Evolutionary conservation across 805 yeast species (phyloP), one percentile per base, ranked within the genome.

Genomic region (Saccharomyces jurei): DNA sequence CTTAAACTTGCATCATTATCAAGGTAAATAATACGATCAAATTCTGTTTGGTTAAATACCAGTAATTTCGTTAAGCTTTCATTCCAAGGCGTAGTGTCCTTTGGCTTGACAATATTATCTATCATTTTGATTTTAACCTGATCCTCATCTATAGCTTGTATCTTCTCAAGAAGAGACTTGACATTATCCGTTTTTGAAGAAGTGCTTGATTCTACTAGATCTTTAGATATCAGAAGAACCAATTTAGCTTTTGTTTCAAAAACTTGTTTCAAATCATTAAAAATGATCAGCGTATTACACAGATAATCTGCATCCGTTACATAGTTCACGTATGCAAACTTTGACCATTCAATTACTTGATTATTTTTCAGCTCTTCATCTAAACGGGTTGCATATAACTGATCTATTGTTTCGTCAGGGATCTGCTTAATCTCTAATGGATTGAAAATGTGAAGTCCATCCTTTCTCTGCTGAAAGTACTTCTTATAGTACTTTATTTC

Each of bases 301-400:
- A 83, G 65, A 58, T 83, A 81, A 25, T 73, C 70, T 9, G 71
- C 59, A 53, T 77, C 72, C 0, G 88, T 81, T 3, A 85, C 86
- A 65, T 83, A 83, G 51, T 80, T 80, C 4, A 82, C 80, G 62
- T 84, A 84, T 0, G 86, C 87, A 46, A 66, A 71, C 53, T 71
- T 69, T 1, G 65, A 46, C 82, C 82, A 78, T 36, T 75, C 69
- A 2, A 76, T 67, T 0, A 52, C 48, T 2, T 63, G 55, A 8
- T 56, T 29, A 1, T 57, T 57, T 11, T 60, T 54, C 5, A 54
- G 49, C 6, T 48, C 56, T 13, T 50, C 50, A 4, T 56, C 51
- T 31, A 63, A 28, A 22, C 52, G 50, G 11, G 46, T 17, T 6
- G 51, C 48, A 48, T 66, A 67, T 4, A 67, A 46, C 2, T 52